These are phyloP conservation scores for Vigna nakashimae DNA, from an alignment of 306 rosid genomes.

Conservation along the genomic window DNA sequence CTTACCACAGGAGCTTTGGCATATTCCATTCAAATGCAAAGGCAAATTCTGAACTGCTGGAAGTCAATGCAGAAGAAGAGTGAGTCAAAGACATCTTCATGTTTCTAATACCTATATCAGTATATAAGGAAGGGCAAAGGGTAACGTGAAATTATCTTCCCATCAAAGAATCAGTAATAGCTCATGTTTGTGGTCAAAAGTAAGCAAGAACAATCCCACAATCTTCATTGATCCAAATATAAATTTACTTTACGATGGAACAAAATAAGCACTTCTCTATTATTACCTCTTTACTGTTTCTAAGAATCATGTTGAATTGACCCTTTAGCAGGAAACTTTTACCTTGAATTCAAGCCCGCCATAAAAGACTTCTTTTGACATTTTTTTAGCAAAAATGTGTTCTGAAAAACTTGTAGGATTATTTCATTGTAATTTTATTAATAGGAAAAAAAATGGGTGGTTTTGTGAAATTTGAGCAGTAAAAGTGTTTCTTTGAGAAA, in stretches of 20 bases:
- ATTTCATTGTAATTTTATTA: no score
- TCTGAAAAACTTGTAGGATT: not conserved
- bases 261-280: not conserved
- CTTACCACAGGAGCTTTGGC: not conserved
- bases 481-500: not conserved
- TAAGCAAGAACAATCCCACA: constrained; percentile 1
- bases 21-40: constrained; percentile 28
- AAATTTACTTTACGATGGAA: not conserved
- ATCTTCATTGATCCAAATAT: constrained; percentile 23
- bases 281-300: not conserved
- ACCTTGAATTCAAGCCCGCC: constrained; percentile 29
- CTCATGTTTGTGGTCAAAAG: constrained; percentile 32
- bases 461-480: no score
- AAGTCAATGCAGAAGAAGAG: constrained; percentile 34
- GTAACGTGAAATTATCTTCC: constrained; percentile 2
- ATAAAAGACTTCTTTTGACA: constrained; percentile 5
- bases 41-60: constrained; percentile 12
- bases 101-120: constrained; percentile 6
- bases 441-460: no score
- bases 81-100: constrained; percentile 1
- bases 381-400: not conserved
- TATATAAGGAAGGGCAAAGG: not conserved
- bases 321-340: constrained; percentile 10
- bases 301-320: constrained; percentile 36
- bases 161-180: constrained; percentile 15